These are phyloP conservation scores for Pseudocercospora eumusae DNA, from an alignment of 2,329 filamentous ascomycete species.

Conservation along the genomic window DNA sequence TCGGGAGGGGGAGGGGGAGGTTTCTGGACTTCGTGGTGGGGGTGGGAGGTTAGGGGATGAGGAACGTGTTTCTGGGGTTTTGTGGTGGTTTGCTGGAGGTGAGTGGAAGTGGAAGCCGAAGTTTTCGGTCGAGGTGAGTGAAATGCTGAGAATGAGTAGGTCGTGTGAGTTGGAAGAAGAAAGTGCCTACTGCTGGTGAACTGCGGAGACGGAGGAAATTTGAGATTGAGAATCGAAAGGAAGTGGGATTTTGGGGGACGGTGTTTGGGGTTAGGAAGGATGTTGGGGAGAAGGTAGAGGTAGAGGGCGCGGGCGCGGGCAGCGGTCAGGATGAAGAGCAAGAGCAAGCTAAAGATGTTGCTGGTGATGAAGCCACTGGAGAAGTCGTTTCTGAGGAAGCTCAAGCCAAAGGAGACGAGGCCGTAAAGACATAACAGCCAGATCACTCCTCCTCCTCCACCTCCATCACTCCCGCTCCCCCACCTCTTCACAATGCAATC, in stretches of 20 bases:
- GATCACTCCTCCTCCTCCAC: not conserved
- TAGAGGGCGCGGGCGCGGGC: too few relatives aligned
- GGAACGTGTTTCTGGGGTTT: conserved; percentile 14
- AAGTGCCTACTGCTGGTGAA: conserved; percentile 15
- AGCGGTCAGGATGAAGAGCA: not conserved
- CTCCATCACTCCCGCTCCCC: not conserved
- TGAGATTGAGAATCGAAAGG: conserved; percentile 12
- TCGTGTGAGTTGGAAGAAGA: conserved; percentile 11
- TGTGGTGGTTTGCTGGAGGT: conserved; percentile 21
- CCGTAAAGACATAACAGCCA: not conserved
- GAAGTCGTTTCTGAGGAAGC: not conserved
- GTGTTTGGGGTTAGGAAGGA: conserved; percentile 7
- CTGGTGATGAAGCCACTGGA: not conserved
- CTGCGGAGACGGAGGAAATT: conserved; percentile 12
- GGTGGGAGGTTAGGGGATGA: conserved; percentile 10
- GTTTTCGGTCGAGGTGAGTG: too few relatives aligned
- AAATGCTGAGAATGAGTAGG: too few relatives aligned
- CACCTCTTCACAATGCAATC: conserved; percentile 11
- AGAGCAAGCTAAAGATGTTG: not conserved
- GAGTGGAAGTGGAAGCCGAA: too few relatives aligned
- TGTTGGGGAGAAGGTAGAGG: too few relatives aligned
- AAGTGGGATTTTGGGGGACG: conserved; percentile 14
- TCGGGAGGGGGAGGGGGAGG: too few relatives aligned
- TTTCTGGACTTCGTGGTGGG: conserved; percentile 17
- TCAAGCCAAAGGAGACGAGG: not conserved